Base-by-base conservation (phyloP, 352 stramenopile genomes). In the Globisporangium nunn region DNA sequence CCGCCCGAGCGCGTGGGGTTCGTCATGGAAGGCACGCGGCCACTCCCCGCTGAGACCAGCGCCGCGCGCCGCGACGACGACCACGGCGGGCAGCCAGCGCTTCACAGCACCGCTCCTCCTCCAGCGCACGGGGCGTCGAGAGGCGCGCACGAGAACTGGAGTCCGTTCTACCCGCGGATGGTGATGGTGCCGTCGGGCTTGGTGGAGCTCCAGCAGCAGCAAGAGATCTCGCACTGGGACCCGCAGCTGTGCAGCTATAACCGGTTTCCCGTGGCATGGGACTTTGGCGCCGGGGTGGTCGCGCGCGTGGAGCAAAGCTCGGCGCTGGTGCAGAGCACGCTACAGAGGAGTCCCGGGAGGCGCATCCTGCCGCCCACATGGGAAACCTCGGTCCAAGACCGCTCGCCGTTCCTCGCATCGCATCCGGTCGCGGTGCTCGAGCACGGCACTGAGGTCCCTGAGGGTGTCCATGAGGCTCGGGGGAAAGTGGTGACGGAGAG, bases 311-410 rank as follows among this genome's bases (percentile, higher is more conserved):
- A 49, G 6, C 28, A 31, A 2, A 17, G 39, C 11, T 3, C 30
- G 2, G 45, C n/a, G 31, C 8, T 12, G 8, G 14, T 57, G 23
- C 39, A 65, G 28, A 41, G 18, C 40, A 52, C 54, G 23, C 37
- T 65, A 14, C n/a, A 53, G 23, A 47, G 11, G 6, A 52, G 44
- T 31, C 55, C 66, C 2, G 57, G 65, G 8, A 54, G 60, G 33
- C 68, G 77, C 46, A 49, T 82, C 5, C 39, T 90, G 40, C 80
- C 80, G n/a, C 74, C 71, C 0, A 90, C 80, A 12, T 90, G 80
- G 80, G 80, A 90, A 56, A 44, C 58, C 45, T 74, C 58, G 10
- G 46, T 70, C 8, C 50, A 45, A 4, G 52, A 67, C 33, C 64
- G 72, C 6, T 78, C 68, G 7, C 80, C 80, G 6, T 90, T 90